Conservation (phyloP, 441 rosid species). For the Metrosideros polymorpha region DNA sequence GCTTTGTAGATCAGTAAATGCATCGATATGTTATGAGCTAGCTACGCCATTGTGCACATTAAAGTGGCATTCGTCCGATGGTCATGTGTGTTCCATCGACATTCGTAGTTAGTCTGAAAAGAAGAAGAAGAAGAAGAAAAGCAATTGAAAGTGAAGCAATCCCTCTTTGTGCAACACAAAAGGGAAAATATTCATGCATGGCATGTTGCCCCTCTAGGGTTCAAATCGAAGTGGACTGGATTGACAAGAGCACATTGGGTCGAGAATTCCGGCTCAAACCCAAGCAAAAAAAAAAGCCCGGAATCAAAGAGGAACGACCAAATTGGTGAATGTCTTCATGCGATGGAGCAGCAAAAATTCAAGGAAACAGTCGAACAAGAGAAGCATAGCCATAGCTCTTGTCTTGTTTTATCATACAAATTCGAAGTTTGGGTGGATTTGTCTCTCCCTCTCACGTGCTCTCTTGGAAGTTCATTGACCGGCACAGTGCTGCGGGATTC, state of each 20-base stretch:
- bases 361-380: neutral
- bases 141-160: neutral
- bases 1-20: neutral
- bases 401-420: neutral
- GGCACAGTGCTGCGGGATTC: slow-evolving; percentile 53
- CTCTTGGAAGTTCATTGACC: slow-evolving; percentile 44
- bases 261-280: neutral
- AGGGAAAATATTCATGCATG: neutral
- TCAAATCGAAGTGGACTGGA: neutral
- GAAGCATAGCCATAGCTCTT: neutral
- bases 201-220: neutral
- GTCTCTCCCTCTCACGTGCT: slow-evolving; percentile 15
- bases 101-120: neutral
- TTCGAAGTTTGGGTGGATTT: neutral
- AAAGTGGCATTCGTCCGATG: neutral
- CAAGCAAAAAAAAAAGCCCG: neutral
- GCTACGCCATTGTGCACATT: neutral
- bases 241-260: neutral
- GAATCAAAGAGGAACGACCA: neutral
- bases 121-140: neutral
- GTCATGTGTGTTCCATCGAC: neutral
- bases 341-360: neutral
- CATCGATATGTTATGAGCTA: neutral
- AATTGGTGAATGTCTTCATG: neutral
- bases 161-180: neutral